Base-by-base conservation (phyloP, 2,329 filamentous ascomycete species). In the Lecanoromycetidae sp. region DNA sequence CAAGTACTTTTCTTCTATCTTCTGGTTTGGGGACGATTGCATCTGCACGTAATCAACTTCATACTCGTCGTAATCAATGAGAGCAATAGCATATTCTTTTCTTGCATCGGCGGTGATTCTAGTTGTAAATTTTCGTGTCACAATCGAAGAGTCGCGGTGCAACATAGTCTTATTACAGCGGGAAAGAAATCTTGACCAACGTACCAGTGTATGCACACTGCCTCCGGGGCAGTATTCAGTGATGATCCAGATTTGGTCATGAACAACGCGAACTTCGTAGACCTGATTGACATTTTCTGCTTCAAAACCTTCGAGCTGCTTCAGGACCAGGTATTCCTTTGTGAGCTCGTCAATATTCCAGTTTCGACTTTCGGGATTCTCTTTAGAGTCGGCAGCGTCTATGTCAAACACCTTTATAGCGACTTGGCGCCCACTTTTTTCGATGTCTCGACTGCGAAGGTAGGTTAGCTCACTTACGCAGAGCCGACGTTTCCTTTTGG, bases 141-240 rank as follows among this genome's bases (percentile, higher is more conserved):
- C n/a, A n/a, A n/a, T n/a, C n/a, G n/a, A n/a, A n/a, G n/a, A n/a
- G n/a, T n/a, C n/a, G n/a, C n/a, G n/a, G n/a, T n/a, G n/a, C n/a
- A n/a, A n/a, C n/a, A n/a, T n/a, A n/a, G n/a, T n/a, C n/a, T n/a
- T n/a, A n/a, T n/a, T n/a, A n/a, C n/a, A n/a, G n/a, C n/a, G n/a
- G n/a, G n/a, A n/a, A n/a, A n/a, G n/a, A n/a, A n/a, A n/a, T n/a
- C n/a, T n/a, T n/a, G n/a, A 57, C 54, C 5, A n/a, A 41, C 72
- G 68, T 70, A 80, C 77, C 56, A 82, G 57, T 7, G 78, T 81
- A 49, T 76, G 71, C 5, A 82, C 72, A 61, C 78, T 82, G 44
- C 78, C 78, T 54, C 78, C 78, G 22, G 77, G 77, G 52, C 76
- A 79, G 58, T 80, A 80, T 58, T 81, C 78, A 60, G 74, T 79